These are phyloP conservation scores for Solanum hybrid DNA, from an alignment of 305 asterid genomes.

Conservation along the genomic window DNA sequence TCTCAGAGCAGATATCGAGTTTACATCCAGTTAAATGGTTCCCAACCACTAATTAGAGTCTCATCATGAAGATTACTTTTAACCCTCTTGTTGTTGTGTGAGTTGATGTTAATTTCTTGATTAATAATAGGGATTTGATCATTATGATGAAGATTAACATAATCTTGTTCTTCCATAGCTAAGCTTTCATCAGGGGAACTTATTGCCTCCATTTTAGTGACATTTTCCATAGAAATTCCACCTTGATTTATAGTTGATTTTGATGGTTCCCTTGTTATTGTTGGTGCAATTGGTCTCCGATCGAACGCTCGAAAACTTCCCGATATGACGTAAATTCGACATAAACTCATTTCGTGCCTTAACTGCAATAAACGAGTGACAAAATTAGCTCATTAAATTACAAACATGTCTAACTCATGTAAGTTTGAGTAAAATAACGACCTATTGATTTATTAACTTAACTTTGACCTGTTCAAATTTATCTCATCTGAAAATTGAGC, in stretches of 20 bases:
- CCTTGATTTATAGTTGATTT: background rate
- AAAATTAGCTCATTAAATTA: background rate
- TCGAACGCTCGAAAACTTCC: constrained; percentile 47
- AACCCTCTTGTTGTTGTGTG: background rate
- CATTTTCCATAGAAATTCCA: background rate
- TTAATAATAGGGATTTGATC: background rate
- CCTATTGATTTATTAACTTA: no score
- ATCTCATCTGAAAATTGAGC: background rate
- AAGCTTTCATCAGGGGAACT: background rate
- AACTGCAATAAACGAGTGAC: constrained; percentile 19
- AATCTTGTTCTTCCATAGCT: background rate
- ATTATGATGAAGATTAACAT: background rate
- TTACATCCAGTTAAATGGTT: background rate
- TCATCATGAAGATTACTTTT: background rate
- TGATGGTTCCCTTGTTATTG: background rate
- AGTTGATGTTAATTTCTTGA: background rate
- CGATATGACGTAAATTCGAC: constrained; percentile 45
- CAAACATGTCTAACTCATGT: background rate
- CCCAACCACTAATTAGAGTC: background rate
- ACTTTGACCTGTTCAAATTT: background rate
- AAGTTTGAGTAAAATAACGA: no score
- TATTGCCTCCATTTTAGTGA: background rate
- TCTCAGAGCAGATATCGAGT: background rate
- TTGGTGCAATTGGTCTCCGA: constrained; percentile 30
- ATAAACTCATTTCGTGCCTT: constrained; percentile 45